phyloP scores from a whole-genome alignment of 176 grass and related monocot genomes.

The Saccharum spontaneum region DNA sequence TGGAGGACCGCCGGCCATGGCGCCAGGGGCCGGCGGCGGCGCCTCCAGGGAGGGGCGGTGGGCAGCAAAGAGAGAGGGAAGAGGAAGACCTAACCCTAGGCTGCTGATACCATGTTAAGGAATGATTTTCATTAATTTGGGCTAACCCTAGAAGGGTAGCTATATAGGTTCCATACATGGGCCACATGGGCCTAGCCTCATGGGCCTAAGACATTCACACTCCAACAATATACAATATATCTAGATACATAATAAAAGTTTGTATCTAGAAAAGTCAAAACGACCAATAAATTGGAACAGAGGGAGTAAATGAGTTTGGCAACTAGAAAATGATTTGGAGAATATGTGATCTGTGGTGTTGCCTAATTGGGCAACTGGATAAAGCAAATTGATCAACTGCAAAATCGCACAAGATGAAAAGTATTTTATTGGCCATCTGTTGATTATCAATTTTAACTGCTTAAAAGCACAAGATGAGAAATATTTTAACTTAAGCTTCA shows the following conservation, averaged over 20 bases:
- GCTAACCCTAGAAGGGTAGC: too few relatives aligned
- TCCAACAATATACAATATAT: background rate
- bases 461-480: background rate
- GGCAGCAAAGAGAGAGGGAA: too few relatives aligned
- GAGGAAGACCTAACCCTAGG: too few relatives aligned
- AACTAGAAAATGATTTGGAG: background rate
- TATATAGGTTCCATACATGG: too few relatives aligned
- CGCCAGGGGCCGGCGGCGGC: too few relatives aligned
- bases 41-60: too few relatives aligned
- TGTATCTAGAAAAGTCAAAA: background rate
- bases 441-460: slow-evolving; percentile 12
- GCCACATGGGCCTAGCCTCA: too few relatives aligned
- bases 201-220: too few relatives aligned
- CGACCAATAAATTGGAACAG: background rate
- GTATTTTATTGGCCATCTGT: background rate
- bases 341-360: background rate
- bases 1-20: too few relatives aligned
- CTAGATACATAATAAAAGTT: background rate
- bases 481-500: background rate
- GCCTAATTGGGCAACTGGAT: background rate
- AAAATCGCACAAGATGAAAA: background rate
- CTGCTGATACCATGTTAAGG: too few relatives aligned
- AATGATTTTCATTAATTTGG: too few relatives aligned
- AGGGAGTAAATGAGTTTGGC: background rate
- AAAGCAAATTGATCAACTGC: background rate